Evolutionary conservation across 768 basidiomycete species (phyloP), one percentile per base, ranked within the genome.

Genomic region (Panellus pusillus): DNA sequence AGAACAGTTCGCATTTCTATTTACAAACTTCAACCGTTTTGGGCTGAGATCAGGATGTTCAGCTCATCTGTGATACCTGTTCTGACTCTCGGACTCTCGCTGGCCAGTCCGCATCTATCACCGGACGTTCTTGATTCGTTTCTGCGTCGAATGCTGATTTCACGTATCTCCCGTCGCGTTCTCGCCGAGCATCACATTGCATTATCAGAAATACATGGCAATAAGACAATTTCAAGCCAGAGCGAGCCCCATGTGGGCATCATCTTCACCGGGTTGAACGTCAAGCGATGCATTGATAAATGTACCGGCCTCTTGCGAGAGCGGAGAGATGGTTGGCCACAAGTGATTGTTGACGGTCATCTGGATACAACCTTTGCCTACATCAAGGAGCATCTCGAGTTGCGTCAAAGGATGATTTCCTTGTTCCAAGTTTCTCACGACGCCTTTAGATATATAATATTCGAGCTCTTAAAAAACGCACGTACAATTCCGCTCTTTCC

Each of bases 391-490:
- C 91, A 94, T 68, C 72, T 93, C 44, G 91, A 93, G 89, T 90
- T 58, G 66, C 82, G 67, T 41, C 50, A 24, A 24, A 24, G 24
- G 24, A 24, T 2, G 24, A 24, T 24, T 24, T 24, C 24, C 24
- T 24, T 24, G 24, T 2, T 6, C 24, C 6, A 24, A 24, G 24
- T 24, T 24, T 24, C 24, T 24, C 24, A 24, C 24, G 17, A 19
- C 2, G 11, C 29, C 27, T 20, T 2, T 62, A 89, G 87, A 67
- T 95, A 94, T 66, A 88, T 94, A 45, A 69, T 93, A 18, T 93
- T 94, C 63, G 92, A 95, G 65, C 67, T 94, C n/a, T 66, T 96
- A 65, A 94, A 94, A 69, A 93, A 93, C 66, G 91, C 91, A 62
- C 60, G 85, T 68, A 19, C 39, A 20, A n/a, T 6, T 46, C n/a